Evolutionary conservation across 345 rosid species (phyloP), one percentile per base, ranked within the genome.

Genomic region (Lenwebbia sp.): DNA sequence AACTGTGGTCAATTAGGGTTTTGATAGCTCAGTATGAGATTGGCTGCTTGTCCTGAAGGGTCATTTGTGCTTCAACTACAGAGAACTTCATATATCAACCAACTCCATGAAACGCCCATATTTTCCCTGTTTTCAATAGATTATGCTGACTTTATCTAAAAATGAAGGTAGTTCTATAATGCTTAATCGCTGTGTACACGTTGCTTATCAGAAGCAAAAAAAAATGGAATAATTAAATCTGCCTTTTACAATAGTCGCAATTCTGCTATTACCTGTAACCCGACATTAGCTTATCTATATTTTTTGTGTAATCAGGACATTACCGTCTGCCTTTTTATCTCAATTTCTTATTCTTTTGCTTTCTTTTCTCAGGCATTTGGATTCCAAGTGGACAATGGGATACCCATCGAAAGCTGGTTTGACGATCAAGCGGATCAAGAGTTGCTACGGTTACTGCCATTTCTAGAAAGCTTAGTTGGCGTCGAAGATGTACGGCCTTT

Each of bases 341-440:
- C 47, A 83, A 40, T 28, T 30, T 83, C 60, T 40, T 37, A 7
- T 55, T 53, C 26, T 44, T 7, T 53, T 70, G 5, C 25, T 0
- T 33, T 83, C 47, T 84, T 84, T 85, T 74, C 54, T 57, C 87
- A 96, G 99, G 99, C 97, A 84, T 98, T 96, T 89, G 99, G 99
- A 55, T 98, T 98, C 89, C 99, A 98, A 93, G 97, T 98, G 88
- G 99, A 98, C 89, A 98, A 98, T 54, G 99, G 99, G 23, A 95
- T 98, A 82, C 98, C 99, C 22, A 98, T 98, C 53, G 98, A 95
- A 91, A 98, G 99, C 92, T 98, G 99, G 99, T 98, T 98, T 57
- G 96, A 94, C 40, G 98, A 98, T 88, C 94, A 92, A 4, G 83
- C 92, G 1, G 99, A 98, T 88, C 92, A 94, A 87, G 98, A 95